Evolutionary conservation across 495 filamentous ascomycete species (phyloP).

Genomic region (Talaromyces stipitatus): DNA sequence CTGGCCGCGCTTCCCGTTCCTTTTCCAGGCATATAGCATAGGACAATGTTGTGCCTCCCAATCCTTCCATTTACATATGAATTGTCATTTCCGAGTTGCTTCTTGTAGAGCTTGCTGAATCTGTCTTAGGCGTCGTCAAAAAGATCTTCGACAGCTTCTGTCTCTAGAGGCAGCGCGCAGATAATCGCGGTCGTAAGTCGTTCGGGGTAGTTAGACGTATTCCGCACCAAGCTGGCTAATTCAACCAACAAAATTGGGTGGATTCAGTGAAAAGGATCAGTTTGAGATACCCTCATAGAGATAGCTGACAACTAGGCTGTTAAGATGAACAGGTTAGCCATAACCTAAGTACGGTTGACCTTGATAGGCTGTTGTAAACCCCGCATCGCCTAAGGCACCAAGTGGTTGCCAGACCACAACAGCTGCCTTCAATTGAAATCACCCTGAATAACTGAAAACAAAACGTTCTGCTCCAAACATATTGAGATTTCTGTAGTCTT

Average conservation of each 20-base stretch:
- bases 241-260: too few relatives aligned
- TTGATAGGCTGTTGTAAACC: background rate
- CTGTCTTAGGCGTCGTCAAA: background rate
- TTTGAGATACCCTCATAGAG: too few relatives aligned
- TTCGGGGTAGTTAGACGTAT: too few relatives aligned
- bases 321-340: too few relatives aligned
- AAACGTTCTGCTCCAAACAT: background rate
- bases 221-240: too few relatives aligned
- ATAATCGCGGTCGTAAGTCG: background rate
- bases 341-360: background rate
- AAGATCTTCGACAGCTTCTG: constrained; percentile 14
- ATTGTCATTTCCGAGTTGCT: constrained; percentile 17
- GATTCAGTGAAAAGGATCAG: too few relatives aligned
- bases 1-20: constrained; percentile 20
- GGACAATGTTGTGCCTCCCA: constrained; percentile 25
- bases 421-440: background rate
- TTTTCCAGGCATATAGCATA: constrained; percentile 23
- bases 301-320: too few relatives aligned
- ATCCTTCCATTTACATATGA: constrained; percentile 27
- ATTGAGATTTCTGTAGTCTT: background rate
- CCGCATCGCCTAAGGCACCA: background rate
- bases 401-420: background rate
- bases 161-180: constrained; percentile 18
- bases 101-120: constrained; percentile 7
- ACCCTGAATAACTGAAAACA: too few relatives aligned